Evolutionary conservation across 2,329 filamentous ascomycete genomes (phyloP).

Genomic region (Arthrobotrys iridis): DNA sequence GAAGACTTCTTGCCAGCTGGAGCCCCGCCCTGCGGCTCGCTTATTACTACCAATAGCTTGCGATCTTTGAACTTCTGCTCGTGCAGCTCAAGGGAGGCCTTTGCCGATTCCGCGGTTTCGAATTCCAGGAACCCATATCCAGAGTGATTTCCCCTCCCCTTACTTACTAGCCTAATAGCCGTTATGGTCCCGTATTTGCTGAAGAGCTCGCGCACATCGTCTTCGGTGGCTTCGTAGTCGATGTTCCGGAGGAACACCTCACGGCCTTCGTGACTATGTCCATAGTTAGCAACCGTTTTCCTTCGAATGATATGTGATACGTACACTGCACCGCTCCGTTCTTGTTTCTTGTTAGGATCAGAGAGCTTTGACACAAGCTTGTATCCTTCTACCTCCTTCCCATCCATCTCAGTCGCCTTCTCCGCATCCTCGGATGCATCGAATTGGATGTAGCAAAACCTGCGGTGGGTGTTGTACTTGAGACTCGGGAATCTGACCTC

Average conservation of each 20-base stretch:
- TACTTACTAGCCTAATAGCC: conserved; percentile 74
- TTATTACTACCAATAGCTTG: conserved; percentile 69
- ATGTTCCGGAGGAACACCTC: conserved; percentile 82
- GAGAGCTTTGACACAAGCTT: conserved; percentile 83
- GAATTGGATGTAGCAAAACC: conserved; percentile 98
- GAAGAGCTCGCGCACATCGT: conserved; percentile 77
- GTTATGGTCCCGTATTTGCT: conserved; percentile 79
- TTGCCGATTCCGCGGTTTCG: conserved; percentile 73
- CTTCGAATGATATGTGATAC: background rate
- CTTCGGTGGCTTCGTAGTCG: conserved; percentile 71
- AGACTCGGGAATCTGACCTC: conserved; percentile 90
- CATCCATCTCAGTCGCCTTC: conserved; percentile 77
- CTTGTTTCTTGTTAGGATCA: conserved; percentile 79
- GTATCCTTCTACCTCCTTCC: conserved; percentile 73
- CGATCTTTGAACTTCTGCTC: conserved; percentile 75
- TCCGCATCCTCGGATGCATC: conserved; percentile 73
- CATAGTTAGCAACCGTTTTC: conserved; percentile 16
- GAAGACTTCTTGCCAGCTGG: conserved; percentile 37
- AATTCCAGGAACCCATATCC: conserved; percentile 86
- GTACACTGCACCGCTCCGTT: conserved; percentile 77
- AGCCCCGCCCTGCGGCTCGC: conserved; percentile 62
- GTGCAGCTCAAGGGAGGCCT: conserved; percentile 74
- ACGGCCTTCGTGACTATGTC: conserved; percentile 73
- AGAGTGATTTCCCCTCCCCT: conserved; percentile 73
- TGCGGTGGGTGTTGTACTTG: conserved; percentile 84